Evolutionary conservation across 78 protist genomes (phyloP).

Genomic region (Monosiga brevicollis): DNA sequence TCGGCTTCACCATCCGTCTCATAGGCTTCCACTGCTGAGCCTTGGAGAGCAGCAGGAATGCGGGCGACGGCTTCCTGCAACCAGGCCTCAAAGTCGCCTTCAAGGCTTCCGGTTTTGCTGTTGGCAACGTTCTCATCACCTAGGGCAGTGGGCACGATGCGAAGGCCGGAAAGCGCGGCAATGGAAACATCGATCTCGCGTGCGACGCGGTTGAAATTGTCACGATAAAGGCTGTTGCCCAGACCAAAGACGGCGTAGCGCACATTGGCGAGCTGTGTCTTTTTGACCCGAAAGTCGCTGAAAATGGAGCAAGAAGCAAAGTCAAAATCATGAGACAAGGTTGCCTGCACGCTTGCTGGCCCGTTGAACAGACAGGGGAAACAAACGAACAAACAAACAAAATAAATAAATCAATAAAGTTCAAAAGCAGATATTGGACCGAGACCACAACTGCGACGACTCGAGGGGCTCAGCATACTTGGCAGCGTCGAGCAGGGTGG

Average conservation of each 20-base stretch:
- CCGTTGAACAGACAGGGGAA: slow-evolving; percentile 37
- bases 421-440: background rate
- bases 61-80: background rate
- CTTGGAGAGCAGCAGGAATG: background rate
- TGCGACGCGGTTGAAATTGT: slow-evolving; percentile 24
- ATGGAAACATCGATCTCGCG: slow-evolving; percentile 16
- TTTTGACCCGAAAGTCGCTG: slow-evolving; percentile 11
- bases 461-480: background rate
- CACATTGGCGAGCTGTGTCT: background rate
- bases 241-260: slow-evolving; percentile 42
- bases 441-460: background rate
- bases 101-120: slow-evolving; percentile 5
- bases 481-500: background rate
- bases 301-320: background rate
- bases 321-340: background rate
- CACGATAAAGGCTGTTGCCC: slow-evolving; percentile 33
- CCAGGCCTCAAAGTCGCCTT: background rate
- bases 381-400: background rate
- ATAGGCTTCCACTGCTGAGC: background rate
- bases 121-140: slow-evolving; percentile 19
- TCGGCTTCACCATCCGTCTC: background rate
- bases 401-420: background rate
- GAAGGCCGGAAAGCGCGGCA: slow-evolving; percentile 13
- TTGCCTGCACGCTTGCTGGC: background rate
- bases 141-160: slow-evolving; percentile 1